Evolutionary conservation across 148 eudicot genomes (phyloP), one percentile per base, ranked within the genome.

Genomic region (Rheum nobile): DNA sequence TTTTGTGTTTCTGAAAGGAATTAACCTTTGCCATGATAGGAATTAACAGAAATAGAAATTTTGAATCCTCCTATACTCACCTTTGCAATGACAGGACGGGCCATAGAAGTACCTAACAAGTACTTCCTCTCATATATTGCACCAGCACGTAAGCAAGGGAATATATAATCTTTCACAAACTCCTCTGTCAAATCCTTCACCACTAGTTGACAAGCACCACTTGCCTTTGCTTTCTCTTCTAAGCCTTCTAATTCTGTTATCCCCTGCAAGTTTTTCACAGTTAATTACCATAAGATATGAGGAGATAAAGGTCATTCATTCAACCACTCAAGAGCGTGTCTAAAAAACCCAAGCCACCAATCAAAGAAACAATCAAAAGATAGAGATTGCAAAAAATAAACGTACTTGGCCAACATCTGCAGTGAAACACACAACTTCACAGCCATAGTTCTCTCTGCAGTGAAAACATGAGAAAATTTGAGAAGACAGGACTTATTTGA

Each of bases 371-470:
- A 39, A 52, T 29, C 28, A 74, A 13, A 29, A 4, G 10, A 21
- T 11, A 8, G 22, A 11, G 35, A 19, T 10, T 12, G 67, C 28
- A 24, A 37, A 10, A 14, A 67, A 17, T 31, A 67, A 7, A 78
- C 91, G 76, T 78, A 95, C 99, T 82, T 95, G 99, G 63, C 97
- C 99, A 77, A 95, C 99, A 82, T 95, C 99, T 42, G 99, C 99
- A 73, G 97, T 95, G 76, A 95, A 95, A 82, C 99, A 95, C 65
- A 95, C 99, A 72, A 95, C 99, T 80, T 95, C 99, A 76, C 99
- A 95, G 73, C 99, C 99, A 83, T 95, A 95, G 73, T 90, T 91
- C 85, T 95, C 99, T 88, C 99, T 95, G 90, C 72, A 85, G n/a
- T n/a, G 50, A 29, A 46, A 71, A 19, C 54, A 57, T 1, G 29